phyloP scores from a whole-genome alignment of 495 filamentous ascomycete genomes.

The Pseudoneurospora amorphoporcata region DNA sequence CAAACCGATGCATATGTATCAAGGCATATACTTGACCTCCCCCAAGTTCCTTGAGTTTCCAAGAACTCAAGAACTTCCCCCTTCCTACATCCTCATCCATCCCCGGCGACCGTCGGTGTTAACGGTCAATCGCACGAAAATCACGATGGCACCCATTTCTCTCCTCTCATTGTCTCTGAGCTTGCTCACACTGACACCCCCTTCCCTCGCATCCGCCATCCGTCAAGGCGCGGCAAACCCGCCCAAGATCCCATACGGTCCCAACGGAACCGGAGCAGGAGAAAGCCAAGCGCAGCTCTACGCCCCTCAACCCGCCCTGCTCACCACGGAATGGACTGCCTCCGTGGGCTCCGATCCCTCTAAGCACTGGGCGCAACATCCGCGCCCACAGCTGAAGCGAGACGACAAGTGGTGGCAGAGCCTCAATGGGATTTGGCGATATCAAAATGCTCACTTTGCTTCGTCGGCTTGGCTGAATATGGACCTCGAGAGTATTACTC shows the following conservation, averaged over 20 bases:
- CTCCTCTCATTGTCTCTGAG: background rate
- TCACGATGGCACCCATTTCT: background rate
- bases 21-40: background rate
- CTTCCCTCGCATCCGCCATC: background rate
- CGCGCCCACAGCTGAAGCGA: constrained; percentile 49
- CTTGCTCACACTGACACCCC: background rate
- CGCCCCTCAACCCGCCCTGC: background rate
- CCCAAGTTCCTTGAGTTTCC: background rate
- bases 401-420: constrained; percentile 43
- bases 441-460: constrained; percentile 18
- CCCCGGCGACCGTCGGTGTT: background rate
- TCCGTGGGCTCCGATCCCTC: constrained; percentile 3
- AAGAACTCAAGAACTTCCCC: background rate
- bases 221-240: background rate
- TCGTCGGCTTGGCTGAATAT: background rate
- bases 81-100: background rate
- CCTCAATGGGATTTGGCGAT: constrained; percentile 60
- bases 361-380: constrained; percentile 58
- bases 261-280: background rate
- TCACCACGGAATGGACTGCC: background rate
- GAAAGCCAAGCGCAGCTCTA: background rate
- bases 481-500: background rate
- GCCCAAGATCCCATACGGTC: background rate
- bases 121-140: background rate
- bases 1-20: background rate